A percentile compares a stretch with the other conserved stretches of the same genome.
phyloP scores from a whole-genome alignment of 371 early-diverging fungal genomes.

The Circinella minor region DNA sequence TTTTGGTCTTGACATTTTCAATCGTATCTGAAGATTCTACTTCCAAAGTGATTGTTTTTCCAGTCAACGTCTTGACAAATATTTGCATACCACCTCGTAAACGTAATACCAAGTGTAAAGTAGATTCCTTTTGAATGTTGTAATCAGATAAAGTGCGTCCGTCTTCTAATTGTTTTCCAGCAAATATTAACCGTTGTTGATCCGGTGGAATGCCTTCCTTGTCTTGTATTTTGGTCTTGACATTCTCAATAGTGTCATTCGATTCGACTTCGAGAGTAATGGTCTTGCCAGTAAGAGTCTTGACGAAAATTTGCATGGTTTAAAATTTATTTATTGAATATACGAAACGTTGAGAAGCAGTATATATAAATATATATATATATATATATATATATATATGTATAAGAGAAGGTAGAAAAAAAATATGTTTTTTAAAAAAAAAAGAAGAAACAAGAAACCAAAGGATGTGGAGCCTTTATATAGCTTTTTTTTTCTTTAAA shows the following conservation, averaged over 20 bases:
- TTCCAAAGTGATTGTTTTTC: slow-evolving; percentile 90
- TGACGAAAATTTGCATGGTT: slow-evolving; percentile 43
- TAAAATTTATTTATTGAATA: too few relatives aligned
- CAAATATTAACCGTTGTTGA: slow-evolving; percentile 95
- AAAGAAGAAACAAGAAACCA: not conserved
- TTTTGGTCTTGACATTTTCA: slow-evolving; percentile 92
- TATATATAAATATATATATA: not conserved
- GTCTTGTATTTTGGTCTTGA: slow-evolving; percentile 94
- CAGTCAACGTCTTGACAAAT: slow-evolving; percentile 81
- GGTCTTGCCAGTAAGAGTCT: slow-evolving; percentile 94
- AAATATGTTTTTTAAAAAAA: not conserved
- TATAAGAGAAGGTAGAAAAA: too few relatives aligned
- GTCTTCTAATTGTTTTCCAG: slow-evolving; percentile 94
- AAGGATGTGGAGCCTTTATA: not conserved
- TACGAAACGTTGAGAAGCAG: not conserved
- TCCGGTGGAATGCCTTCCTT: slow-evolving; percentile 97
- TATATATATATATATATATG: too few relatives aligned
- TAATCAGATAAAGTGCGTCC: slow-evolving; percentile 69
- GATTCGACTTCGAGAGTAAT: slow-evolving; percentile 94
- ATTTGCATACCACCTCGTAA: slow-evolving; percentile 78
- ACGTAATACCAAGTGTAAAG: slow-evolving; percentile 90
- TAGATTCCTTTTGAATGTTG: slow-evolving; percentile 81
- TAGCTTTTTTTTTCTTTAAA: not conserved
- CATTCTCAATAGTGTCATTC: slow-evolving; percentile 87
- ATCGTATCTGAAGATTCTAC: slow-evolving; percentile 84